Base-by-base conservation (phyloP, 257 asterid genomes). In the Salvia rosmarinus region DNA sequence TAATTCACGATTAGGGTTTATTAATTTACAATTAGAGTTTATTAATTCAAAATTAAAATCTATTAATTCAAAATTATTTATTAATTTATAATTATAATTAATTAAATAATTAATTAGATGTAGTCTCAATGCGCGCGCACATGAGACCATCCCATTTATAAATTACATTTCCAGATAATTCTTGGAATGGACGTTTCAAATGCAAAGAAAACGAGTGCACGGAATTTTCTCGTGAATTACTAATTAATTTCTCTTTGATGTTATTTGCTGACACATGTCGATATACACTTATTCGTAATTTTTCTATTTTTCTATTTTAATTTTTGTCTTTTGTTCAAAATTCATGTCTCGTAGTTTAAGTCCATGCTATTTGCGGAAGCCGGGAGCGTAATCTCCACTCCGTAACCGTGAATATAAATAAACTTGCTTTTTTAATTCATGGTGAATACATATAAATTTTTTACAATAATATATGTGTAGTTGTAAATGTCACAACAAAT, bases 301-400 rank as follows among this genome's bases (percentile, higher is more conserved):
- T 47, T 11, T 3, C 1, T 14, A 47, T 14, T 14, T 46, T n/a
- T 10, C 8, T 9, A 50, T 16, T 2, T 60, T n/a, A 14, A 34
- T 34, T 34, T 14, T 6, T 34, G 5, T n/a, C 13, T 14, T 30
- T 14, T 30, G 2, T 55, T 21, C 10, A 20, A 52, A 4, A 9
- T 20, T 20, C 32, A 20, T 3, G 25, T 16, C 28, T 65, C 25
- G 10, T 44, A 44, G 43, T 44, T 2, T 28, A 30, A 28, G 57
- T 23, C 54, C 23, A 44, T 64, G 4, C 25, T 44, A 11, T 10
- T 44, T 21, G 70, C 35, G 21, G 39, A 21, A 43, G 56, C 68
- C 20, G 14, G 39, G 21, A 64, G 70, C 68, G 68, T 63, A 44
- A 64, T 23, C 39, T 39, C 57, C 57, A 64, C 56, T 25, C 40